These are phyloP conservation scores for Serendipita sp. DNA, from an alignment of 768 basidiomycete genomes.

Conservation along the genomic window DNA sequence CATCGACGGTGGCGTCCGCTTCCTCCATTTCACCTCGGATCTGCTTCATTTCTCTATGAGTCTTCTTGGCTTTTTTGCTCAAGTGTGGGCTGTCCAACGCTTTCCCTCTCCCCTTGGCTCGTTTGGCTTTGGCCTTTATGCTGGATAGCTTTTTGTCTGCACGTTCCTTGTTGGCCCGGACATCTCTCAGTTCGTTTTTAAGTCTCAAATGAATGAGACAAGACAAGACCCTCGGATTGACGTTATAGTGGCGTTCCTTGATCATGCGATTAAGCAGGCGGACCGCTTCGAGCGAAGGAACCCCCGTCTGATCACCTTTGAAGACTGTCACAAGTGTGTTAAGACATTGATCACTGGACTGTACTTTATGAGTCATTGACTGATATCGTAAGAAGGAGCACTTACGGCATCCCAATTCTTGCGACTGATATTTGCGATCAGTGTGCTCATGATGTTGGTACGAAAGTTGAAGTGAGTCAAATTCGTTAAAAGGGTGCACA, in stretches of 20 bases:
- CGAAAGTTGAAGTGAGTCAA: constrained; percentile 96
- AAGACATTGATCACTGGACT: constrained; percentile 80
- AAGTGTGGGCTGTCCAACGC: constrained; percentile 51
- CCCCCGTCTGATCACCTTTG: constrained; percentile 63
- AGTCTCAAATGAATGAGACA: constrained; percentile 76
- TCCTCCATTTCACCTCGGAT: constrained; percentile 87
- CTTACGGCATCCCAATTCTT: constrained; percentile 81
- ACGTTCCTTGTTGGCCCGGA: constrained; percentile 58
- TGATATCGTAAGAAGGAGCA: not conserved
- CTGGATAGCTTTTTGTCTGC: constrained; percentile 34
- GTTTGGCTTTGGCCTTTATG: constrained; percentile 23
- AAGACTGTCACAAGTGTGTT: constrained; percentile 71
- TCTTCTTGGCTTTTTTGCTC: constrained; percentile 85
- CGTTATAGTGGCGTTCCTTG: constrained; percentile 79
- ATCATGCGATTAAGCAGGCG: constrained; percentile 89
- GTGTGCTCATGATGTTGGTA: constrained; percentile 74
- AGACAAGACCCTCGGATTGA: constrained; percentile 77
- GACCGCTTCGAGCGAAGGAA: constrained; percentile 73
- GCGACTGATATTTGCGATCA: constrained; percentile 69
- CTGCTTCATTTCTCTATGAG: constrained; percentile 71
- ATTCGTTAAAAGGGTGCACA: constrained; percentile 72
- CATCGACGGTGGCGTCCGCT: constrained; percentile 86
- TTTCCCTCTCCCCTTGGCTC: constrained; percentile 41
- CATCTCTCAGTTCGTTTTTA: constrained; percentile 60
- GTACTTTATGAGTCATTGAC: constrained; percentile 8